A percentile compares a stretch with the other conserved stretches of the same genome.
Evolutionary conservation across 129 eudicot genomes (phyloP).

Genomic region (Oenanthe sinensis): DNA sequence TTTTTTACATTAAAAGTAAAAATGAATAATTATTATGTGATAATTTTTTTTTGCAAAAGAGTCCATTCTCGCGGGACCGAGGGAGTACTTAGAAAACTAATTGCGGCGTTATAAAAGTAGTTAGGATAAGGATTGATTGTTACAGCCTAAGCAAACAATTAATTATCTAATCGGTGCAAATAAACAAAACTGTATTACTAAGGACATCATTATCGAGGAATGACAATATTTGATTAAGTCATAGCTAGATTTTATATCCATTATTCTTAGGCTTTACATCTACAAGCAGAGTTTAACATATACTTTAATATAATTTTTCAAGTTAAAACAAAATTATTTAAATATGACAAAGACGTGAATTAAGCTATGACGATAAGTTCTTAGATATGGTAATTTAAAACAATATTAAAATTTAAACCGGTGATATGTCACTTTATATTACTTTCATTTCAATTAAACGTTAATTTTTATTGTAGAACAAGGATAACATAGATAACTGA

Average conservation of each 20-base stretch:
- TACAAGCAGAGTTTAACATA: not conserved
- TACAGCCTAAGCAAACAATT: not conserved
- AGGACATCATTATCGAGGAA: not conserved
- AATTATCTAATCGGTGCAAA: not conserved
- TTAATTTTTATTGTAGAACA: not conserved
- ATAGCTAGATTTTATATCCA: not conserved
- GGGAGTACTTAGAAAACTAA: not conserved
- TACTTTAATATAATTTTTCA: not conserved
- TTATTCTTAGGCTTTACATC: not conserved
- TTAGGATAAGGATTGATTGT: slow-evolving; percentile 1
- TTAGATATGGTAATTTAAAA: not conserved
- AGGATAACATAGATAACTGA: not conserved
- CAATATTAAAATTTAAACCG: not conserved
- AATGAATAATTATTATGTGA: no score
- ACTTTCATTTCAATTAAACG: not conserved
- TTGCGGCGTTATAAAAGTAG: not conserved
- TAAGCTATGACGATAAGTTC: not conserved
- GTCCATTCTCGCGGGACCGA: no score
- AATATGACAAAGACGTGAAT: not conserved
- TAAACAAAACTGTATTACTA: not conserved
- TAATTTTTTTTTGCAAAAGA: no score
- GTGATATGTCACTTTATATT: not conserved
- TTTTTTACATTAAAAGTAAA: no score
- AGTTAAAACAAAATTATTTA: not conserved
- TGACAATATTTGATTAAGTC: not conserved